These are phyloP conservation scores for Patellifolia procumbens DNA, from an alignment of 179 eudicot species.

Conservation along the genomic window DNA sequence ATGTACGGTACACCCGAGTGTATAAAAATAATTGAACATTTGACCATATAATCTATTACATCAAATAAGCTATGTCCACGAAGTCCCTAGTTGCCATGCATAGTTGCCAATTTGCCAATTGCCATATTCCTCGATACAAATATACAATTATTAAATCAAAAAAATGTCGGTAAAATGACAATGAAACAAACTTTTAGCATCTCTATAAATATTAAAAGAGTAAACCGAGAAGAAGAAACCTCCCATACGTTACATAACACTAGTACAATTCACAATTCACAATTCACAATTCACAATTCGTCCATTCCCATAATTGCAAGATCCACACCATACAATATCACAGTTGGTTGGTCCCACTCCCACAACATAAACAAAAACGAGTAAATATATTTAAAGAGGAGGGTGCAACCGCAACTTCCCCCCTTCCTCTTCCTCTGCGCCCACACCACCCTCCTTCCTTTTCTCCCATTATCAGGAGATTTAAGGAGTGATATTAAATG, in stretches of 20 bases:
- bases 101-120: neutral
- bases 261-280: too few species aligned
- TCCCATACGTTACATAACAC: conserved; percentile 1
- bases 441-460: conserved; percentile 1
- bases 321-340: neutral
- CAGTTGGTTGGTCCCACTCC: conserved; percentile 20
- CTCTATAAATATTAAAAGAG: conserved; percentile 1
- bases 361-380: too few species aligned
- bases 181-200: neutral
- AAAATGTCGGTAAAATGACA: neutral
- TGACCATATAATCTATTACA: too few species aligned
- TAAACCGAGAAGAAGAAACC: conserved; percentile 10
- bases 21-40: too few species aligned
- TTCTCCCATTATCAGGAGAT: neutral
- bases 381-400: neutral
- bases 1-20: too few species aligned
- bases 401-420: conserved; percentile 24
- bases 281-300: neutral
- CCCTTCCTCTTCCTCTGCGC: conserved; percentile 1
- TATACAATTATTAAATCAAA: neutral
- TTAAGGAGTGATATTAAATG: conserved; percentile 10
- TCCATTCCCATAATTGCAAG: conserved; percentile 17
- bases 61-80: too few species aligned
- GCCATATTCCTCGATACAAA: neutral
- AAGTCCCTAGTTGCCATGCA: neutral